Conservation (phyloP, 1,139 yeast genomes). For the Yamadazyma membranifaciens region DNA sequence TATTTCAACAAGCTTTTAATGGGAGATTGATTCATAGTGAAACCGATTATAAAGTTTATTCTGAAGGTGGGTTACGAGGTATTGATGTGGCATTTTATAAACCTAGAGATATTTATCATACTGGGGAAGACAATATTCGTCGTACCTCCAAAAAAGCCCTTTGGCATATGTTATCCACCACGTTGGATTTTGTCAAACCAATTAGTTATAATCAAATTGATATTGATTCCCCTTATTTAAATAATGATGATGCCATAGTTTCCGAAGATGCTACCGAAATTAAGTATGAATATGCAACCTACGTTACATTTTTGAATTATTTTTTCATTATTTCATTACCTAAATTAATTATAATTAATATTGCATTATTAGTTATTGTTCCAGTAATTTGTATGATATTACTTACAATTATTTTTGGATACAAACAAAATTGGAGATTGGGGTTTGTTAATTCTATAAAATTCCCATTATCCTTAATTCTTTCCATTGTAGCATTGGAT, state of each 20-base stretch:
- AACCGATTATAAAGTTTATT: conserved; percentile 80
- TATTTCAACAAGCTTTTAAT: conserved; percentile 81
- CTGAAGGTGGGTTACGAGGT: conserved; percentile 61
- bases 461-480: conserved; percentile 53
- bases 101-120: conserved; percentile 84
- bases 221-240: conserved; percentile 30
- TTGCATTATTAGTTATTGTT: conserved; percentile 47
- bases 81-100: conserved; percentile 60
- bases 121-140: conserved; percentile 66
- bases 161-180: conserved; percentile 78
- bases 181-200: conserved; percentile 54
- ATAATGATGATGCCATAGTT: conserved; percentile 10
- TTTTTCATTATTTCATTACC: conserved; percentile 57
- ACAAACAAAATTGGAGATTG: conserved; percentile 51
- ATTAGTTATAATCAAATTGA: conserved; percentile 41
- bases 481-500: conserved; percentile 40
- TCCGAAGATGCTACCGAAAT: conserved; percentile 1
- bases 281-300: conserved; percentile 49
- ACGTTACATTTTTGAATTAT: conserved; percentile 58
- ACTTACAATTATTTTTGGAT: conserved; percentile 42
- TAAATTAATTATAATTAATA: conserved; percentile 44
- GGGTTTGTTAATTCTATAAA: conserved; percentile 41
- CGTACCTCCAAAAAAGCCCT: conserved; percentile 64
- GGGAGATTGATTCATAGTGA: conserved; percentile 72
- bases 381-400: conserved; percentile 56